phyloP scores from a whole-genome alignment of 495 filamentous ascomycete species.

The Podospora pseudopauciseta region DNA sequence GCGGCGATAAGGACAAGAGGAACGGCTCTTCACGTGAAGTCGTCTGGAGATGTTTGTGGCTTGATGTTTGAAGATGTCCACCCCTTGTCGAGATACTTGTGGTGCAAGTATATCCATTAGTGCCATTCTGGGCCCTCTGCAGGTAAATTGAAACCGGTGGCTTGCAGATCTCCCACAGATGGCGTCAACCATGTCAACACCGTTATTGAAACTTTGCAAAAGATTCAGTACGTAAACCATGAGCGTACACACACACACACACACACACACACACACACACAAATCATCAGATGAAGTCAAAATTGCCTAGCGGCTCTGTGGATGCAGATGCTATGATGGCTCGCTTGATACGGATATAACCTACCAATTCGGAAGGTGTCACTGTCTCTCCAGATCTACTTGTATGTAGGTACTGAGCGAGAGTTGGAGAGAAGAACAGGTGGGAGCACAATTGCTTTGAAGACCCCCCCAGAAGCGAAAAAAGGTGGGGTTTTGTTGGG shows the following conservation, averaged over 20 bases:
- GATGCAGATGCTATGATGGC: constrained; percentile 3
- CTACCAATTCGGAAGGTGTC: constrained; percentile 5
- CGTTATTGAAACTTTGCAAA: not conserved
- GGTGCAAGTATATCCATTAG: not conserved
- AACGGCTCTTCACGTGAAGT: not conserved
- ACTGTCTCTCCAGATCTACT: constrained; percentile 5
- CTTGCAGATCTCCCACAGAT: not conserved
- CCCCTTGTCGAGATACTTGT: not conserved
- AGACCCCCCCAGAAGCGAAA: not conserved
- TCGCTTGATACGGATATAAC: not conserved
- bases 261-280: no score
- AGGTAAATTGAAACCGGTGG: not conserved
- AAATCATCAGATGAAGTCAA: not conserved
- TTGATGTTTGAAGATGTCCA: not conserved
- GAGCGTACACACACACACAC: not conserved
- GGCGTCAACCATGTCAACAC: not conserved
- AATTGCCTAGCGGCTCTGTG: constrained; percentile 2
- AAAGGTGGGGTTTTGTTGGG: not conserved
- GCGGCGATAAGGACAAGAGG: not conserved
- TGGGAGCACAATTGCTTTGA: not conserved
- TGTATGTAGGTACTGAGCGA: no score
- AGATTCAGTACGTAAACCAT: not conserved
- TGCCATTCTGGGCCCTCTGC: not conserved
- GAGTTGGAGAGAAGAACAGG: not conserved
- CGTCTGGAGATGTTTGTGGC: not conserved